Conservation (phyloP, 2,329 filamentous ascomycete species). For the Passalora sequoiae region DNA sequence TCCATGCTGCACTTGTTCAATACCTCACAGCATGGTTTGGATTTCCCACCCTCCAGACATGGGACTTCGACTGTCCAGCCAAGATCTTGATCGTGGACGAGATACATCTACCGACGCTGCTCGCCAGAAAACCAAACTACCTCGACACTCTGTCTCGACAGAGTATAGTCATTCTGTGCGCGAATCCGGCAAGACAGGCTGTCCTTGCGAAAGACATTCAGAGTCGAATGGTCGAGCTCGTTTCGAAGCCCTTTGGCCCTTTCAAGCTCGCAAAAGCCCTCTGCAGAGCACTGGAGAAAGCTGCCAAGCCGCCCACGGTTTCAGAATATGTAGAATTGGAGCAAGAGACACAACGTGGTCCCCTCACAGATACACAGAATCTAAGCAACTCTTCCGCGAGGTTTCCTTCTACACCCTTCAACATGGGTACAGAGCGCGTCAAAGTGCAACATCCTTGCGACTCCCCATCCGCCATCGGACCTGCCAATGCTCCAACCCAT, state of each 20-base stretch:
- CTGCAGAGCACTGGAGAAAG: conserved; percentile 4
- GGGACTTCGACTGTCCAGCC: conserved; percentile 19
- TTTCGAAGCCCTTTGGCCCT: conserved; percentile 22
- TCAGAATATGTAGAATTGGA: not conserved
- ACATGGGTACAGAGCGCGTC: not conserved
- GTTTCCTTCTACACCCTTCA: not conserved
- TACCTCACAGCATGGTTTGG: conserved; percentile 24
- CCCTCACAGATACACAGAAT: not conserved
- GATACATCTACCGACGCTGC: conserved; percentile 21
- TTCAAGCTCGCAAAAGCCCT: conserved; percentile 19
- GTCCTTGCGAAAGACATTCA: conserved; percentile 21
- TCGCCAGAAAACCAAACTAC: conserved; percentile 12
- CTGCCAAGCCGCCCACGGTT: conserved; percentile 2
- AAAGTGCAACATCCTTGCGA: not conserved
- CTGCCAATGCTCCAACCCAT: not conserved
- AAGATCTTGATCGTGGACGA: conserved; percentile 24
- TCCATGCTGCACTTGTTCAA: conserved; percentile 20
- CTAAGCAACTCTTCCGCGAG: no score
- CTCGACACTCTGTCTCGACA: conserved; percentile 16
- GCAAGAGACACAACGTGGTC: not conserved
- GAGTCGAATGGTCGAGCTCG: conserved; percentile 16
- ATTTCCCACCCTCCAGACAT: conserved; percentile 23
- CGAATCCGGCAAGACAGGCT: conserved; percentile 27
- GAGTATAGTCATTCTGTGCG: conserved; percentile 33
- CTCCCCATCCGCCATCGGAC: not conserved